Evolutionary conservation across 202 grass and related monocot species (phyloP).

Genomic region (Carex arenaria): DNA sequence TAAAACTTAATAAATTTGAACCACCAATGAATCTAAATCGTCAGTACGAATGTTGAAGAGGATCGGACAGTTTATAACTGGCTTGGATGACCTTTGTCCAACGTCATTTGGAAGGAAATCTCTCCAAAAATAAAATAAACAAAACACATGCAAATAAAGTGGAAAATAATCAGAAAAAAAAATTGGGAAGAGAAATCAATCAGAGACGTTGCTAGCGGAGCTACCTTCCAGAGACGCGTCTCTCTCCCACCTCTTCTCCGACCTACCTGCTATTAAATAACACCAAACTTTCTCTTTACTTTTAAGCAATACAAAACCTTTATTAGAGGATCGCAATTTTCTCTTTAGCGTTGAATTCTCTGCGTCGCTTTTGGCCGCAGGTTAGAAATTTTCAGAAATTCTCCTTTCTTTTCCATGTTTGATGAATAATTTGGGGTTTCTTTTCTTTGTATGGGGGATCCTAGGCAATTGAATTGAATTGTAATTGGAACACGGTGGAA

Average conservation of each 20-base stretch:
- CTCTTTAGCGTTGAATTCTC: not conserved
- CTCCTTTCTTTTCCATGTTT: not conserved
- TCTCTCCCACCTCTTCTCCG: not conserved
- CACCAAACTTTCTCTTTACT: slow-evolving; percentile 16
- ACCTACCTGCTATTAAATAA: slow-evolving; percentile 18
- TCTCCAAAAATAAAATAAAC: not conserved
- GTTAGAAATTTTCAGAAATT: not conserved
- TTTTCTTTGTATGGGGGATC: not conserved
- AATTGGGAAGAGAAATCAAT: slow-evolving; percentile 4
- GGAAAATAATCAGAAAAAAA: not conserved
- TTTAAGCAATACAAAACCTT: slow-evolving; percentile 7
- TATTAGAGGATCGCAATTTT: slow-evolving; percentile 3
- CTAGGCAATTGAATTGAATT: not conserved
- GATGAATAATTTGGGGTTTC: not conserved
- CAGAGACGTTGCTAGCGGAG: slow-evolving; percentile 14
- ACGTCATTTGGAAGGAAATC: too few relatives aligned
- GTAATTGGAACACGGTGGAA: not conserved
- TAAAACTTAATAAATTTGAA: too few relatives aligned
- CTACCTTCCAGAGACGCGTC: slow-evolving; percentile 14
- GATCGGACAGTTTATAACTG: too few relatives aligned
- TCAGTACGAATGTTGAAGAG: too few relatives aligned
- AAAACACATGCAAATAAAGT: not conserved
- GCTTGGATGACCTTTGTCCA: too few relatives aligned
- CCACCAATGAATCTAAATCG: too few relatives aligned
- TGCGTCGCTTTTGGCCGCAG: not conserved